Evolutionary conservation across 1,284 basidiomycete species (phyloP).

Genomic region (Exsudoporus floridanus): DNA sequence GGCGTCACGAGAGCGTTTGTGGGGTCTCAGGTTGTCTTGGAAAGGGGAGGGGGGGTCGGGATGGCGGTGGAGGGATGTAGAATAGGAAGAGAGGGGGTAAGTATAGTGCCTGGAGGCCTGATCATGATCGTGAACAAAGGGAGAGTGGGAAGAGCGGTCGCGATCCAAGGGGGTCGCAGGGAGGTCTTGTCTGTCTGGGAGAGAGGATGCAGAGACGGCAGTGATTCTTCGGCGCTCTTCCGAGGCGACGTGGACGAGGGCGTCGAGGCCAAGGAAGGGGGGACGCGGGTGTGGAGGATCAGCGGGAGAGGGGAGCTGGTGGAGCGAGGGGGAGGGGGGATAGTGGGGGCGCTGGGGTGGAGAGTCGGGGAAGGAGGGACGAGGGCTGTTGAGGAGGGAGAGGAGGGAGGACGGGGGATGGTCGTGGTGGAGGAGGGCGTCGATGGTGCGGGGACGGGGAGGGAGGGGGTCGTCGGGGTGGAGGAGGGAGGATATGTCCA

Average conservation of each 20-base stretch:
- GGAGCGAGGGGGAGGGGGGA: not conserved
- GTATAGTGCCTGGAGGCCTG: conserved; percentile 1
- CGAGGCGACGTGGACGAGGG: conserved; percentile 55
- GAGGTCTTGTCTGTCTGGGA: not conserved
- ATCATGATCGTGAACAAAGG: conserved; percentile 10
- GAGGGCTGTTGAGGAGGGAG: conserved; percentile 20
- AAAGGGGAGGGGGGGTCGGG: conserved; percentile 4
- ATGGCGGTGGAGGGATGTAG: not conserved
- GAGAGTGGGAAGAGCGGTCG: not conserved
- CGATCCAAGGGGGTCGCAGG: not conserved
- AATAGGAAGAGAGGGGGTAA: not conserved
- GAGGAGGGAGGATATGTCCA: conserved; percentile 71
- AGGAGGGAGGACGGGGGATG: conserved; percentile 18
- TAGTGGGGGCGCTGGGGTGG: not conserved
- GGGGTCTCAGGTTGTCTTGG: conserved; percentile 19
- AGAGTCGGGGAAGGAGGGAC: not conserved
- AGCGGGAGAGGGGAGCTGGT: not conserved
- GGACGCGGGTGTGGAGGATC: conserved; percentile 9
- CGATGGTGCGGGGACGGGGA: conserved; percentile 22
- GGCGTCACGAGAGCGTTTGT: conserved; percentile 24
- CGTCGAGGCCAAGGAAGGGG: conserved; percentile 45
- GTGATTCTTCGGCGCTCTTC: conserved; percentile 48
- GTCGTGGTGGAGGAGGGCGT: conserved; percentile 22
- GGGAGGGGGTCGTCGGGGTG: conserved; percentile 24
- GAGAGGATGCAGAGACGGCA: not conserved